Percentiles rank a stretch among this genome's conserved stretches.
Evolutionary conservation across 2,329 filamentous ascomycete genomes (phyloP).

Genomic region (Xylariaceae sp.): DNA sequence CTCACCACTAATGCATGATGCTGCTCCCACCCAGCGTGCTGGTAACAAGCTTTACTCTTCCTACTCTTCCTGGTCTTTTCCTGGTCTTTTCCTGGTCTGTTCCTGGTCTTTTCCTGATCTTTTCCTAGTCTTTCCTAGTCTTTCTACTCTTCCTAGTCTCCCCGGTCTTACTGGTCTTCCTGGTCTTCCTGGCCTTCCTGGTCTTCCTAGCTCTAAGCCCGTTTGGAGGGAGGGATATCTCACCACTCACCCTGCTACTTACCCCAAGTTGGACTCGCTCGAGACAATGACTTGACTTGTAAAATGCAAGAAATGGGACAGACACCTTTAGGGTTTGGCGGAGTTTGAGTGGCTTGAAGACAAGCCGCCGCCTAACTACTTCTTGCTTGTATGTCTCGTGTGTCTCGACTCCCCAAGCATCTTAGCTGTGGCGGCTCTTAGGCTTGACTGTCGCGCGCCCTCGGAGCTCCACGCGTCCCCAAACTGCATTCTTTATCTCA

Average conservation of each 20-base stretch:
- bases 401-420: not conserved
- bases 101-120: no score
- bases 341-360: constrained; percentile 26
- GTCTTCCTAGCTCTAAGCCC: constrained; percentile 16
- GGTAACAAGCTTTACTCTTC: constrained; percentile 17
- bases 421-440: not conserved
- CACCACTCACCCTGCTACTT: constrained; percentile 7
- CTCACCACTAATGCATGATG: constrained; percentile 9
- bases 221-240: constrained; percentile 18
- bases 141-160: no score
- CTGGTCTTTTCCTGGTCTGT: no score
- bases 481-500: constrained; percentile 26
- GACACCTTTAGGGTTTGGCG: constrained; percentile 20
- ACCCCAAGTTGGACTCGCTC: constrained; percentile 9
- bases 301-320: constrained; percentile 20
- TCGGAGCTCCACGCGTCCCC: constrained; percentile 18
- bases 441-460: constrained; percentile 5
- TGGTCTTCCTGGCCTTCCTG: constrained; percentile 3
- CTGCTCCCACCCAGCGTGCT: constrained; percentile 8
- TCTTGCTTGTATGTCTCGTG: not conserved
- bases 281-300: constrained; percentile 16
- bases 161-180: no score
- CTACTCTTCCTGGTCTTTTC: no score
- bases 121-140: no score
- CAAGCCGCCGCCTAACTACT: constrained; percentile 14